A percentile compares a stretch with the other conserved stretches of the same genome.
phyloP scores from a whole-genome alignment of 192 early-diverging fungal genomes.

The Umbelopsis sp. region DNA sequence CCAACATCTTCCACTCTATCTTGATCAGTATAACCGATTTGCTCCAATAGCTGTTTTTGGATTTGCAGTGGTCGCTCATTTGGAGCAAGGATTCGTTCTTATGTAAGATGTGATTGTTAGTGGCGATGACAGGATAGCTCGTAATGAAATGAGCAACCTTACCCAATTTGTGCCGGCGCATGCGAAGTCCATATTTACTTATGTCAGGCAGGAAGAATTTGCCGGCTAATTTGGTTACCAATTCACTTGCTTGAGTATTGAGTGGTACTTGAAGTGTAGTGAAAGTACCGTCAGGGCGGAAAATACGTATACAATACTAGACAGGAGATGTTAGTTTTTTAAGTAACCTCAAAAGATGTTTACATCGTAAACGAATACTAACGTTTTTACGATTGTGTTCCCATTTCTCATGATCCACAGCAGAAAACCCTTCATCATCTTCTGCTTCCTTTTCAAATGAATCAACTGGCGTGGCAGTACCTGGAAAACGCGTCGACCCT shows the following conservation, averaged over 20 bases:
- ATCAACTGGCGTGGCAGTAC: constrained; percentile 35
- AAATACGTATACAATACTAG: constrained; percentile 75
- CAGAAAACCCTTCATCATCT: constrained; percentile 37
- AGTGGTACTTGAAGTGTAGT: constrained; percentile 74
- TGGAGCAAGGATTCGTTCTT: constrained; percentile 71
- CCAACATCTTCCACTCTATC: constrained; percentile 81
- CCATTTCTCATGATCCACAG: constrained; percentile 18
- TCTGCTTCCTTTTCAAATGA: constrained; percentile 31
- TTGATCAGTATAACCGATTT: constrained; percentile 77
- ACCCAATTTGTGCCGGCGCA: constrained; percentile 30
- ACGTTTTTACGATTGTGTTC: constrained; percentile 30
- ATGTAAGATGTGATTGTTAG: constrained; percentile 14
- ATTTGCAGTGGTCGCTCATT: constrained; percentile 77
- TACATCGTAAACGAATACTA: constrained; percentile 2
- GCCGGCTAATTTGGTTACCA: constrained; percentile 72
- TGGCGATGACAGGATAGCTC: no score
- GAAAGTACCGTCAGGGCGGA: constrained; percentile 79
- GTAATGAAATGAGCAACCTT: constrained; percentile 10
- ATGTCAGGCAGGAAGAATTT: constrained; percentile 84
- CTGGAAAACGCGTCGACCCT: neutral
- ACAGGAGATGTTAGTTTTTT: constrained; percentile 43
- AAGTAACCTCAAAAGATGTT: constrained; percentile 35
- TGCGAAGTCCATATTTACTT: constrained; percentile 34
- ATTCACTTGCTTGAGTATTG: constrained; percentile 71
- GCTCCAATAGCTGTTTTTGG: constrained; percentile 71